These are phyloP conservation scores for Mycena polygramma DNA, from an alignment of 768 basidiomycete species.

Conservation along the genomic window DNA sequence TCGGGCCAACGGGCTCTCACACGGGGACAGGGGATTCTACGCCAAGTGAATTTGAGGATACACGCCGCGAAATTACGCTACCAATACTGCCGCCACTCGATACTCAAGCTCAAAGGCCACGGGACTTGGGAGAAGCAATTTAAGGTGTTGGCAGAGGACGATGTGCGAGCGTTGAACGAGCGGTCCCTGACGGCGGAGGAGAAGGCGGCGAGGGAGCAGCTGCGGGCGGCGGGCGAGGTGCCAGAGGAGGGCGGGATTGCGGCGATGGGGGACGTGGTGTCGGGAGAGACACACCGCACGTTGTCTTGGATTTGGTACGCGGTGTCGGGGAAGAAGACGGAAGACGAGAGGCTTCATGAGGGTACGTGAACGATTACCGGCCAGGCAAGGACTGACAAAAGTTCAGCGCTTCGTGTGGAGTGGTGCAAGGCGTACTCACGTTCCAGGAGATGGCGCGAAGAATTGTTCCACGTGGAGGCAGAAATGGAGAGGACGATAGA, in stretches of 20 bases:
- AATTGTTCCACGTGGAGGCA: neutral
- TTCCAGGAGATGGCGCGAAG: neutral
- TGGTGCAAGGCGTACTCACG: conserved; percentile 1
- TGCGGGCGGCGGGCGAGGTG: too few species aligned
- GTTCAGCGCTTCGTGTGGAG: neutral
- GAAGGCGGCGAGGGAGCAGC: neutral
- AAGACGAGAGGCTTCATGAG: too few species aligned
- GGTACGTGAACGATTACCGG: too few species aligned
- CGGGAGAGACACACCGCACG: too few species aligned
- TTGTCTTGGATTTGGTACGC: too few species aligned
- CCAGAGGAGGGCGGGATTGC: too few species aligned
- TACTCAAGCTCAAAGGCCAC: neutral
- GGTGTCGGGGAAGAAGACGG: too few species aligned
- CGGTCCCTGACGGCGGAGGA: neutral
- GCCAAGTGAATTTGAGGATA: neutral
- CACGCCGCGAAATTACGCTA: neutral
- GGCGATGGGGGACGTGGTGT: too few species aligned
- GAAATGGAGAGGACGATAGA: neutral
- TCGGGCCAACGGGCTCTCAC: too few species aligned
- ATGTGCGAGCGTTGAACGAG: neutral
- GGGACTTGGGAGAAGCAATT: neutral
- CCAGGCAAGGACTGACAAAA: too few species aligned
- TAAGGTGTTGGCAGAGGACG: neutral
- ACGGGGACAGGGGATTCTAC: too few species aligned
- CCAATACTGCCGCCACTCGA: neutral